Percentiles rank a stretch among this genome's conserved stretches.
Conservation (phyloP, 2,329 filamentous ascomycete species). For the Alternaria dauci region DNA sequence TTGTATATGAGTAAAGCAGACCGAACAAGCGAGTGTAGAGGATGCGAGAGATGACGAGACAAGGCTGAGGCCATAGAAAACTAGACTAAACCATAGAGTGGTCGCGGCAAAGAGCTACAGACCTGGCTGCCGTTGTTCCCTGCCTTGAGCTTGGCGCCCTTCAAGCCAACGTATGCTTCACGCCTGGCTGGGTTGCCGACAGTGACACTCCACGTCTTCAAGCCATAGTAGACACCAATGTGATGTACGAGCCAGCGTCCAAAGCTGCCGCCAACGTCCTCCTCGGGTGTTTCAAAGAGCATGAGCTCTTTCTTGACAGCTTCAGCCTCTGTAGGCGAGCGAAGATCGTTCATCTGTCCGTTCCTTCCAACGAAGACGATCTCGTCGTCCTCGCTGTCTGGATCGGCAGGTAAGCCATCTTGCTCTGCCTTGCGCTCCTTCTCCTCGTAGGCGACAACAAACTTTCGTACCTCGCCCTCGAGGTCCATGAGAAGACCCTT, state of each 20-base stretch:
- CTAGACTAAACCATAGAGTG: constrained; percentile 48
- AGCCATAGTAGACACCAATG: constrained; percentile 90
- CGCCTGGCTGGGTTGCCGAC: constrained; percentile 74
- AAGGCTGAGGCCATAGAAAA: not conserved
- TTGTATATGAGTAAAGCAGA: not conserved
- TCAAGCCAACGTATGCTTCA: constrained; percentile 83
- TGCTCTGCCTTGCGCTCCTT: constrained; percentile 59
- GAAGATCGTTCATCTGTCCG: constrained; percentile 68
- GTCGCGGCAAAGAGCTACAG: constrained; percentile 43
- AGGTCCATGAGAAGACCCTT: constrained; percentile 82
- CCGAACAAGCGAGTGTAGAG: not conserved
- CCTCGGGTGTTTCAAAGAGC: constrained; percentile 80
- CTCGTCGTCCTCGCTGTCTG: constrained; percentile 76
- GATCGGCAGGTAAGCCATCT: constrained; percentile 56
- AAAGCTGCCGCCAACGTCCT: constrained; percentile 80
- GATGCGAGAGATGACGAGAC: not conserved
- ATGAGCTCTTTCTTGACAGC: constrained; percentile 70
- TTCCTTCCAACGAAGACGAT: constrained; percentile 86
- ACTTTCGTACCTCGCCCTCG: constrained; percentile 82
- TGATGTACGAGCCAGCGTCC: constrained; percentile 93
- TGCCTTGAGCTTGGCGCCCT: constrained; percentile 54
- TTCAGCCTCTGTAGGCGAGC: constrained; percentile 59
- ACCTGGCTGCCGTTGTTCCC: constrained; percentile 18
- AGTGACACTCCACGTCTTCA: constrained; percentile 82
- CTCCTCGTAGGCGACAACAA: constrained; percentile 71